These are phyloP conservation scores for Haplosporangium sp. DNA, from an alignment of 371 early-diverging fungal genomes.

Conservation along the genomic window DNA sequence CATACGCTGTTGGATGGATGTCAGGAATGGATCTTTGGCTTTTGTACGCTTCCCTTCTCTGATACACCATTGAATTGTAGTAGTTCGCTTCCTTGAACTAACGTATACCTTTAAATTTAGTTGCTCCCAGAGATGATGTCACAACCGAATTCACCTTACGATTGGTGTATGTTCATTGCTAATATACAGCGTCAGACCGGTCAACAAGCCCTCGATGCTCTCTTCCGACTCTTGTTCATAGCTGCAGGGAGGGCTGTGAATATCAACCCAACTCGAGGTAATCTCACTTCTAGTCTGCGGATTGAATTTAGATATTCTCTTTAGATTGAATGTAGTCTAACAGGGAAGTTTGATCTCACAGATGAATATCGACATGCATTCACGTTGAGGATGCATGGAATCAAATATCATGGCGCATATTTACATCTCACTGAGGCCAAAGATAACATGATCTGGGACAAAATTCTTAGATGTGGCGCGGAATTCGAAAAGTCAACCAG, in stretches of 20 bases:
- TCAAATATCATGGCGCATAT: conserved; percentile 27
- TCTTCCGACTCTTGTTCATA: conserved; percentile 45
- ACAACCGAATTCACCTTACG: conserved; percentile 26
- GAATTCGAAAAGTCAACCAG: conserved; percentile 36
- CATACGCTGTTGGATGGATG: conserved; percentile 53
- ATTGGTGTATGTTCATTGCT: conserved; percentile 35
- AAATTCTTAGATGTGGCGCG: conserved; percentile 30
- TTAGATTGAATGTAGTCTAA: too few species aligned
- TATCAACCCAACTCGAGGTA: conserved; percentile 20
- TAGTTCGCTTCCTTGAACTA: background rate
- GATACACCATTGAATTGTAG: too few species aligned
- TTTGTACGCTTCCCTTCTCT: conserved; percentile 19
- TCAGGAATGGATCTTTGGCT: conserved; percentile 40
- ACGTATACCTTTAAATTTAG: conserved; percentile 9
- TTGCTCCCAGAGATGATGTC: conserved; percentile 34
- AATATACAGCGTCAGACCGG: conserved; percentile 15
- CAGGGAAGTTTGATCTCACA: background rate
- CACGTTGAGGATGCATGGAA: conserved; percentile 35
- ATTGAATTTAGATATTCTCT: too few species aligned
- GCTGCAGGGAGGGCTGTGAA: conserved; percentile 40
- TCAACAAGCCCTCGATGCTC: conserved; percentile 29
- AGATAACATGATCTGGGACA: conserved; percentile 42
- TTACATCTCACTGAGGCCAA: background rate
- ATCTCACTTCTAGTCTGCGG: too few species aligned
- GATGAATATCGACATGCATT: conserved; percentile 34